phyloP scores from a whole-genome alignment of 805 yeast species.

The Saccharomycopsis fermentans region DNA sequence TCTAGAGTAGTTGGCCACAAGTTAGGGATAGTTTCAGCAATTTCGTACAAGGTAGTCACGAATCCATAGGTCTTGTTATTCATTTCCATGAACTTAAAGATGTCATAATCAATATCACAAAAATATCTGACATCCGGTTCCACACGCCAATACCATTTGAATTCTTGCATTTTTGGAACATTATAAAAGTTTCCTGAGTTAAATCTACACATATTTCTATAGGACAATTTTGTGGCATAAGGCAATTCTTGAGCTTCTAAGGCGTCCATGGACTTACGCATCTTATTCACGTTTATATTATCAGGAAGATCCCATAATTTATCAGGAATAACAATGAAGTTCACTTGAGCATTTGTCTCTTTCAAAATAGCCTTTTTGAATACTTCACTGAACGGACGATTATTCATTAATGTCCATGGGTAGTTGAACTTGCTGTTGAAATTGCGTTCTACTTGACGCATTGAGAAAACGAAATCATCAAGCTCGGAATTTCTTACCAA shows the following conservation, averaged over 20 bases:
- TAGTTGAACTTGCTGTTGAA: slow-evolving; percentile 55
- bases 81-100: slow-evolving; percentile 50
- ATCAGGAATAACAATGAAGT: slow-evolving; percentile 25
- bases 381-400: slow-evolving; percentile 39
- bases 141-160: slow-evolving; percentile 59
- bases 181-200: slow-evolving; percentile 49
- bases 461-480: slow-evolving; percentile 33
- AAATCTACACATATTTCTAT: slow-evolving; percentile 66
- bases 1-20: slow-evolving; percentile 55
- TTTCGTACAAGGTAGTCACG: slow-evolving; percentile 50
- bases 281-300: slow-evolving; percentile 38
- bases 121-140: slow-evolving; percentile 56
- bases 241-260: slow-evolving; percentile 39
- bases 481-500: slow-evolving; percentile 50
- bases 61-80: slow-evolving; percentile 57
- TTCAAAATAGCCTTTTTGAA: slow-evolving; percentile 35
- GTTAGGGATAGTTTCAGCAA: slow-evolving; percentile 42
- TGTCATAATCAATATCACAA: slow-evolving; percentile 54
- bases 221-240: slow-evolving; percentile 44
- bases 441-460: slow-evolving; percentile 40
- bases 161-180: slow-evolving; percentile 48
- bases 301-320: slow-evolving; percentile 53
- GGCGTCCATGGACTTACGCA: slow-evolving; percentile 32
- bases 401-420: slow-evolving; percentile 63
- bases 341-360: slow-evolving; percentile 26